Conservation (phyloP, 139 green algal species). For the Astrephomene gubernaculifera region DNA sequence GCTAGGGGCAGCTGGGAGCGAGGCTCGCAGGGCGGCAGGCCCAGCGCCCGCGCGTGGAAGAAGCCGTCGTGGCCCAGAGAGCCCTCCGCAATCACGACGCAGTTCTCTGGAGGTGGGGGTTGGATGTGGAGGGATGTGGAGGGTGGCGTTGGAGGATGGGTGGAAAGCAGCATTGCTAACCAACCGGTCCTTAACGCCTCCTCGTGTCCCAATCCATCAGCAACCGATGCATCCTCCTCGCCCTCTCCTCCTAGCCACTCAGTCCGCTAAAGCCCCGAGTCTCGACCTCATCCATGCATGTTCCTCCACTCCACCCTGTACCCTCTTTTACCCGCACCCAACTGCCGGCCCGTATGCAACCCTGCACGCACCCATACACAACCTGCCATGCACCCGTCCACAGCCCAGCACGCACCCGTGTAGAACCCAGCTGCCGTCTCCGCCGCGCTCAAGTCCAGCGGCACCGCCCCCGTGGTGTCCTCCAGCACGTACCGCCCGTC, state of each 20-base stretch:
- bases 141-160: too few relatives aligned
- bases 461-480: slow-evolving; percentile 79
- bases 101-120: slow-evolving; percentile 77
- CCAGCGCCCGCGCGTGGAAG: slow-evolving; percentile 78
- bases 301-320: too few relatives aligned
- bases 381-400: background rate
- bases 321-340: background rate
- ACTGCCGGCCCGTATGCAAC: background rate
- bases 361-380: background rate
- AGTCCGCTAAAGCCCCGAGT: too few relatives aligned
- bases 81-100: slow-evolving; percentile 89
- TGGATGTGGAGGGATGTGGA: background rate
- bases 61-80: slow-evolving; percentile 73
- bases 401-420: slow-evolving; percentile 61
- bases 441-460: slow-evolving; percentile 80
- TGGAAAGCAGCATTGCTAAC: too few relatives aligned
- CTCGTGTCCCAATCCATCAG: too few relatives aligned
- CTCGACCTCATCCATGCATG: too few relatives aligned
- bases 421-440: slow-evolving; percentile 76
- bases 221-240: too few relatives aligned
- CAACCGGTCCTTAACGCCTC: too few relatives aligned
- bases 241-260: too few relatives aligned
- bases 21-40: slow-evolving; percentile 80
- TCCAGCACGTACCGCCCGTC: slow-evolving; percentile 86
- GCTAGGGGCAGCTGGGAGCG: slow-evolving; percentile 66